Evolutionary conservation across 768 basidiomycete species (phyloP), one percentile per base, ranked within the genome.

Genomic region (Boletellus sp.): DNA sequence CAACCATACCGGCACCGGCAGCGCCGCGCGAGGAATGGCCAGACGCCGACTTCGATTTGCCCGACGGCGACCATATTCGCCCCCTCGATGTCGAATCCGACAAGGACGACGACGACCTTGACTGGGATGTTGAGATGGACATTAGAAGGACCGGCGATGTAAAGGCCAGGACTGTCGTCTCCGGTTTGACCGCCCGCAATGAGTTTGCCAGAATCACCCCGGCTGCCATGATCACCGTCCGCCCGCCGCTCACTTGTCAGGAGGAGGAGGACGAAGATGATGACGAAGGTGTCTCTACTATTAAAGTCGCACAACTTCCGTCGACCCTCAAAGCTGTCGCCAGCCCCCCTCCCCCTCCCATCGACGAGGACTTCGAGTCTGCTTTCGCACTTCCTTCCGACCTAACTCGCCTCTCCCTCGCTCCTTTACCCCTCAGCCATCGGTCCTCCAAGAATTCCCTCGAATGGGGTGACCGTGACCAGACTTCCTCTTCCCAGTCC

Each of bases 391-490:
- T 94, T 32, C 90, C 91, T 35, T 79, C 80, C 47, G 84, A 90
- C 63, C 79, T 94, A 49, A 89, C 86, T 9, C 82, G 80, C 61
- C 79, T 94, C 45, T 92, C 90, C 17, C 83, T 94, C 37, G 84
- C 85, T 36, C 87, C 91, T 45, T 72, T 84, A 48, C 81, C 87
- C 26, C 79, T 90, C 17, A 80, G 76, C 55, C 87, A 90, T 62
- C 82, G 85, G 45, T 78, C 85, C 9, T 91, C 90, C 49, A 91
- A 91, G 72, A 81, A 80, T 44, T 90, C 90, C 1, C 75, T 92
- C 23, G 89, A 90, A 70, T 91, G 89, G 87, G 78, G 85, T 26
- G 89, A 91, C 70, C 87, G 81, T 63, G 87, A 92, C 60, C 81
- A 87, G 39, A 87, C 90, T 2, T 82, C 79, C 5, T 89, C 88